phyloP scores from a whole-genome alignment of 495 filamentous ascomycete genomes.

The Collariella sp. region DNA sequence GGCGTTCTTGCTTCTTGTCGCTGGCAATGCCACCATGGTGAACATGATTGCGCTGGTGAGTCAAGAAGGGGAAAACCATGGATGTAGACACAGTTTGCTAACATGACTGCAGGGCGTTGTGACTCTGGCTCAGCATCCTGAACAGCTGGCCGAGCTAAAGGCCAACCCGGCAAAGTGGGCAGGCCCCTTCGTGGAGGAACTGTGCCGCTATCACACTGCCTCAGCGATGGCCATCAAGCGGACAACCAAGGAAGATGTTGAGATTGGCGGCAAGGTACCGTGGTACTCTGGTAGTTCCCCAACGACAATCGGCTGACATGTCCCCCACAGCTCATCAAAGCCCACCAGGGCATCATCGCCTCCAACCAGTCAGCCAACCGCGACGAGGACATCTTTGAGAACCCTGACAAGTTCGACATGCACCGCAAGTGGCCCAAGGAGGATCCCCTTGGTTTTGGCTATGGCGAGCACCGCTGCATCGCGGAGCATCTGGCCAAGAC shows the following conservation, averaged over 20 bases:
- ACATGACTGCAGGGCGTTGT: constrained; percentile 26
- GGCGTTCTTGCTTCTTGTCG: constrained; percentile 39
- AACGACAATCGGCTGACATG: not conserved
- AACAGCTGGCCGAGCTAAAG: constrained; percentile 31
- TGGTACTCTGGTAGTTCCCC: not conserved
- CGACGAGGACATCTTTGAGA: constrained; percentile 36
- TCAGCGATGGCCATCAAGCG: constrained; percentile 37
- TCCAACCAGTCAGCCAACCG: constrained; percentile 41
- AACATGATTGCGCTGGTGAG: constrained; percentile 40
- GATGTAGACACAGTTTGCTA: not conserved
- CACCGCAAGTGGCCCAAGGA: constrained; percentile 28
- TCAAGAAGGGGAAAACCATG: not conserved
- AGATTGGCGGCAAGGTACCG: constrained; percentile 30
- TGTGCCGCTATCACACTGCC: constrained; percentile 39
- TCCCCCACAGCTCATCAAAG: constrained; percentile 24
- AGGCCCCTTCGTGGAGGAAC: constrained; percentile 35
- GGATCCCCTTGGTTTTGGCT: constrained; percentile 37
- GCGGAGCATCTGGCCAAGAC: constrained; percentile 35
- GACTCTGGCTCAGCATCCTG: constrained; percentile 32
- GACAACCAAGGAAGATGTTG: constrained; percentile 37
- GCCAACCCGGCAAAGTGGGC: constrained; percentile 24
- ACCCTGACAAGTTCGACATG: constrained; percentile 38
- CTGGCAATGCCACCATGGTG: constrained; percentile 43
- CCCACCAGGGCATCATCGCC: constrained; percentile 38
- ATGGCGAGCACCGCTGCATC: constrained; percentile 37